Conservation (phyloP, 495 filamentous ascomycete genomes). For the Aspergillus kassunensis region DNA sequence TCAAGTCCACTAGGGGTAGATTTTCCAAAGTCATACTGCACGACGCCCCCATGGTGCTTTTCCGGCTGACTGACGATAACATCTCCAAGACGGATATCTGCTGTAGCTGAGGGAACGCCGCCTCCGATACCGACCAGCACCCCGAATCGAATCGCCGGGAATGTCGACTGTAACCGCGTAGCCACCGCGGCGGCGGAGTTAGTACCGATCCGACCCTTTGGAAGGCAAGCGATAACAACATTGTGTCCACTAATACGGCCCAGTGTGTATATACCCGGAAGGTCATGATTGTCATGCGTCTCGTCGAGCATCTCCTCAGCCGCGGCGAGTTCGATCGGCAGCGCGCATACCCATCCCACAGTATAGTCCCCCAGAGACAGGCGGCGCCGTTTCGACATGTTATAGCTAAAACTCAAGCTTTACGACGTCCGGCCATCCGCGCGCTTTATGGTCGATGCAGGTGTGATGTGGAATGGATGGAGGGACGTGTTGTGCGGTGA, state of each 20-base stretch:
- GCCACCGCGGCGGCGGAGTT: constrained; percentile 23
- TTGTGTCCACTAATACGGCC: constrained; percentile 29
- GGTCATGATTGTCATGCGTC: constrained; percentile 17
- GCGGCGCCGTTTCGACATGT: not conserved
- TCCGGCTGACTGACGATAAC: constrained; percentile 29
- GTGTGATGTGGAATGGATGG: too few relatives aligned
- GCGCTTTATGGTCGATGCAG: too few relatives aligned
- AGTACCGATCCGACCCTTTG: constrained; percentile 21
- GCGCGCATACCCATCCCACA: constrained; percentile 34
- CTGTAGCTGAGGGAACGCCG: constrained; percentile 22
- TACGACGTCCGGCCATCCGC: too few relatives aligned
- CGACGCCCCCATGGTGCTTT: constrained; percentile 18
- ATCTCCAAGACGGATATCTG: constrained; percentile 34
- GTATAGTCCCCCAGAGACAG: constrained; percentile 19
- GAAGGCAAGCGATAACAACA: constrained; percentile 32
- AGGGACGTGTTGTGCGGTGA: too few relatives aligned
- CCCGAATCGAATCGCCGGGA: constrained; percentile 17
- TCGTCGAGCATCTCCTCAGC: constrained; percentile 29
- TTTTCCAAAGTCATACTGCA: constrained; percentile 41
- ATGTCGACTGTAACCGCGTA: constrained; percentile 20
- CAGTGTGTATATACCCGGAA: constrained; percentile 24
- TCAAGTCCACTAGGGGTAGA: constrained; percentile 23
- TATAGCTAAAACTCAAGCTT: too few relatives aligned
- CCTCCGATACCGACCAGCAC: constrained; percentile 37
- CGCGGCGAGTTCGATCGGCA: constrained; percentile 26